A percentile compares a stretch with the other conserved stretches of the same genome.
Conservation (phyloP, 2,329 filamentous ascomycete genomes). For the Pseudogymnoascus sp. region DNA sequence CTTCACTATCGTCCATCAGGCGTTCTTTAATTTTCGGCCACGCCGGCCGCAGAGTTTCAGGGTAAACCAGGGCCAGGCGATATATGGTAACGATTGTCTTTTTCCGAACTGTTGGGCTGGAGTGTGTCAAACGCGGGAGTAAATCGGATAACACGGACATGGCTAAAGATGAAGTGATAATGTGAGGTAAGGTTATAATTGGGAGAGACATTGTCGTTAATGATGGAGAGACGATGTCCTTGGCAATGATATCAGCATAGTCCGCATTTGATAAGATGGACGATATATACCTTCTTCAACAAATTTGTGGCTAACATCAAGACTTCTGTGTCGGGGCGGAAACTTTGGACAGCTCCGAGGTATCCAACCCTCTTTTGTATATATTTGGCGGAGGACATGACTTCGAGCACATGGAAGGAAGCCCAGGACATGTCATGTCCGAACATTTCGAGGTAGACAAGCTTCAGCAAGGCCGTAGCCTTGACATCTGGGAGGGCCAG, state of each 20-base stretch:
- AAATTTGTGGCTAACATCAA: conserved; percentile 96
- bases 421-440: conserved; percentile 99
- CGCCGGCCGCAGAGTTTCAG: conserved; percentile 81
- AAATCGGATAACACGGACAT: conserved; percentile 83
- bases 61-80: conserved; percentile 88
- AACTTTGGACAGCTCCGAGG: conserved; percentile 90
- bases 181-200: conserved; percentile 82
- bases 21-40: conserved; percentile 98
- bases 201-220: conserved; percentile 77
- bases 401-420: conserved; percentile 94
- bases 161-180: conserved; percentile 86
- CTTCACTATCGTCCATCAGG: conserved; percentile 81
- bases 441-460: conserved; percentile 98
- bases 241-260: conserved; percentile 16
- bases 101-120: conserved; percentile 78
- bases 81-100: conserved; percentile 95
- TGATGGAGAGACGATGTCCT: conserved; percentile 67
- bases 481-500: conserved; percentile 63
- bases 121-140: conserved; percentile 78
- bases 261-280: neutral
- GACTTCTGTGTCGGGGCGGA: conserved; percentile 90
- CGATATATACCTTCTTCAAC: conserved; percentile 68
- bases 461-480: conserved; percentile 88
- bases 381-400: conserved; percentile 95
- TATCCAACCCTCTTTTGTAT: conserved; percentile 94